Evolutionary conservation across 192 early-diverging fungal species (phyloP), one percentile per base, ranked within the genome.

Genomic region (Chytriomyces confervae): DNA sequence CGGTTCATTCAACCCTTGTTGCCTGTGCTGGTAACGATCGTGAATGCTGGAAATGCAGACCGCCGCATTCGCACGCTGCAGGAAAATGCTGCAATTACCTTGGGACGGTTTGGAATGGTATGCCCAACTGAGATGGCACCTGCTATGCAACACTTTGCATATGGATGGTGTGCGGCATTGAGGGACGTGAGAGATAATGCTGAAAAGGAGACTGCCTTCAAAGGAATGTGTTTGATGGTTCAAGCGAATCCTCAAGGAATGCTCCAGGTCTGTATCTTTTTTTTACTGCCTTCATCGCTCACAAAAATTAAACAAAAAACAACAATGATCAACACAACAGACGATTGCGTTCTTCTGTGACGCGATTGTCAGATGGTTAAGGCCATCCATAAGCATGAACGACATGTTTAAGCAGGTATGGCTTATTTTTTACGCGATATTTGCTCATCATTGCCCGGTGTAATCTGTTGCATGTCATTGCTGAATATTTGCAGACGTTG

Each of bases 201-300:
- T 7, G 98, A 99, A 83, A 99, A 99, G 87, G 92, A 93, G 72
- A 94, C 92, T 69, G 95, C 98, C n/a, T 99, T 96, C 89, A 87
- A 88, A 77, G 98, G 98, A 50, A 79, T 99, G 78, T 97, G 96
- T 85, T 89, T 91, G 47, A 93, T 98, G 91, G 95, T 98, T 60
- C 86, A 93, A 72, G 81, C 89, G 51, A 98, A 98, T 82, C 97
- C 98, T 16, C 88, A 95, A 63, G 95, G 80, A 24, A 78, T 84
- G 46, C 66, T 67, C 10, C 48, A 50, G 66, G 66, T 69, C 53
- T 45, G 43, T 23, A 6, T n/a, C 18, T 27, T 2, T 46, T 51
- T 68, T 44, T 69, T 36, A 36, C 36, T 36, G 36, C 36, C 36
- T 51, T 48, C 44, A 10, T 5, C 36, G 23, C 5, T 46, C 75